phyloP scores from a whole-genome alignment of 306 rosid species.

The Trifolium pratense region DNA sequence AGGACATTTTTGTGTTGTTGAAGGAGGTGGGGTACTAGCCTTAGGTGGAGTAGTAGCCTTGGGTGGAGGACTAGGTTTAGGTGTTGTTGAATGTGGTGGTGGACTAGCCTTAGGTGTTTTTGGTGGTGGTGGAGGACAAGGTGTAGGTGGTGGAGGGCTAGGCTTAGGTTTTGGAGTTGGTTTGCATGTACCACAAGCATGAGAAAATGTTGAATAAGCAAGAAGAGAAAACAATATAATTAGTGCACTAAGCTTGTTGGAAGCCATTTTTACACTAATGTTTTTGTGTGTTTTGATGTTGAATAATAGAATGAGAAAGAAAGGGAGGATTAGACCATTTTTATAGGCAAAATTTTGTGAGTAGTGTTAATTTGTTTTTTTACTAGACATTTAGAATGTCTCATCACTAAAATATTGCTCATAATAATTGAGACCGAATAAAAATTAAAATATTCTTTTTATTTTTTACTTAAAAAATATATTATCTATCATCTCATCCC shows the following conservation, averaged over 20 bases:
- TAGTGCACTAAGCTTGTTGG: slow-evolving; percentile 54
- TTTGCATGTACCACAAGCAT: slow-evolving; percentile 55
- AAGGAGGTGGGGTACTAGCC: neutral
- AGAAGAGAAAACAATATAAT: slow-evolving; percentile 60
- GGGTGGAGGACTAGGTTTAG: neutral
- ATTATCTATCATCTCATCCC: too few species aligned
- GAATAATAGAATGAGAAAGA: slow-evolving; percentile 28
- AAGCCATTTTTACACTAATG: slow-evolving; percentile 46
- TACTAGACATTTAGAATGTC: too few species aligned
- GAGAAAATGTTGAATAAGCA: slow-evolving; percentile 42
- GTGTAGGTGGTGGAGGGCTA: neutral
- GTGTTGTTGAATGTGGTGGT: neutral
- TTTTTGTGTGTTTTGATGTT: slow-evolving; percentile 6
- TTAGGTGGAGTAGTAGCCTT: neutral
- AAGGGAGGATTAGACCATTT: slow-evolving; percentile 12
- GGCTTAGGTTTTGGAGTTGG: slow-evolving; percentile 33
- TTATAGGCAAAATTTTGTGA: slow-evolving; percentile 49
- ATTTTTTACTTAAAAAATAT: too few species aligned
- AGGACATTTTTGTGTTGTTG: slow-evolving; percentile 46
- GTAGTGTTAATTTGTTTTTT: neutral
- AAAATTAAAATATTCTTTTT: too few species aligned
- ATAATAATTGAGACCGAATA: too few species aligned
- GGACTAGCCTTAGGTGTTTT: slow-evolving; percentile 28
- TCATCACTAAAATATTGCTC: too few species aligned
- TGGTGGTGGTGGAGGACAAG: too few species aligned